Evolutionary conservation across 2,329 filamentous ascomycete species (phyloP).

Genomic region (Aspergillus cejpii): DNA sequence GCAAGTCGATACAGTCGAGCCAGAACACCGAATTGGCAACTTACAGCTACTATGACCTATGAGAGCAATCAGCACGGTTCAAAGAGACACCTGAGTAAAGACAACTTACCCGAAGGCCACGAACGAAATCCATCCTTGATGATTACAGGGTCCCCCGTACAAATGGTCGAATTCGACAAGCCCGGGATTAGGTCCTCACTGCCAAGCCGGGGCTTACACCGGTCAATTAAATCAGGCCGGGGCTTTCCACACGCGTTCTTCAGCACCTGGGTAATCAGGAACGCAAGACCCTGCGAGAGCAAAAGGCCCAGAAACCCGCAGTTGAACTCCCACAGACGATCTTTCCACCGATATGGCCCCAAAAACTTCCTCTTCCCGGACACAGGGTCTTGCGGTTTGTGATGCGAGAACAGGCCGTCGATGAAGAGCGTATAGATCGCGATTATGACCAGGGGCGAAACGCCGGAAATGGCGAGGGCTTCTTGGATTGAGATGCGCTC

Average conservation of each 20-base stretch:
- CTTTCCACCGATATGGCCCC: conserved; percentile 48
- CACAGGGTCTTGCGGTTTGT: conserved; percentile 32
- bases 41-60: conserved; percentile 21
- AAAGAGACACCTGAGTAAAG: neutral
- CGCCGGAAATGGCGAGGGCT: conserved; percentile 46
- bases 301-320: conserved; percentile 54
- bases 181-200: conserved; percentile 35
- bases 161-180: conserved; percentile 46
- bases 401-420: conserved; percentile 53
- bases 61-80: conserved; percentile 13
- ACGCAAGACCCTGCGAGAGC: conserved; percentile 49
- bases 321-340: conserved; percentile 57
- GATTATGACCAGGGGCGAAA: conserved; percentile 48
- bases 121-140: conserved; percentile 55
- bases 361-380: conserved; percentile 36
- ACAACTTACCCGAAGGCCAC: conserved; percentile 47
- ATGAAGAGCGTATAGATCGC: conserved; percentile 51
- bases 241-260: conserved; percentile 57
- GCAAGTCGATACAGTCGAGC: neutral
- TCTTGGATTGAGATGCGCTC: conserved; percentile 49
- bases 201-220: conserved; percentile 42
- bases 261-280: conserved; percentile 52
- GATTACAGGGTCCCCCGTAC: conserved; percentile 45
- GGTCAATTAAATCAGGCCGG: conserved; percentile 53
- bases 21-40: neutral